A percentile compares a stretch with the other conserved stretches of the same genome.
Conservation (phyloP, 2,329 filamentous ascomycete species). For the Periconia sp. region DNA sequence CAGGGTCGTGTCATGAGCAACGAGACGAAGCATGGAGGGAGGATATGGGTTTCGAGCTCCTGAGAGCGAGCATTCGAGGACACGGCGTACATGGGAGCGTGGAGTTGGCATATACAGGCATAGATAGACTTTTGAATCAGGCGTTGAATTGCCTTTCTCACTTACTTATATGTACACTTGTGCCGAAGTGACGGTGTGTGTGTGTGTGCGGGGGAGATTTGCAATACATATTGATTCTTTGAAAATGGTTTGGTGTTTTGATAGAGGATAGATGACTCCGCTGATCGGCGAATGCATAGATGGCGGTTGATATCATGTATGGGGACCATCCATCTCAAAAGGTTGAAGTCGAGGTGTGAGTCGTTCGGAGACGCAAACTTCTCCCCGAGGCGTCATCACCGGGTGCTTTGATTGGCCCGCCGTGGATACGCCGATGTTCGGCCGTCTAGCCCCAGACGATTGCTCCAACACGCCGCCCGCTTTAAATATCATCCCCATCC, state of each 20-base stretch:
- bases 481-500: conserved; percentile 31
- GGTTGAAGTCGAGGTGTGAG: background rate
- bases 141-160: too few relatives aligned
- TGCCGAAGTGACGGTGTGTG: too few relatives aligned
- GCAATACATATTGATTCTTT: too few relatives aligned
- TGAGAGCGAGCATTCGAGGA: conserved; percentile 26
- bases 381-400: conserved; percentile 18
- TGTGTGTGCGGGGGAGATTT: too few relatives aligned
- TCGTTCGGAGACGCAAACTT: conserved; percentile 18
- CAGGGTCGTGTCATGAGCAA: background rate
- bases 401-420: conserved; percentile 1
- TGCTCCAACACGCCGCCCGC: conserved; percentile 6
- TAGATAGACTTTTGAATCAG: background rate
- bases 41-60: background rate
- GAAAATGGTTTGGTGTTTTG: too few relatives aligned
- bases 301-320: too few relatives aligned
- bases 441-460: conserved; percentile 15
- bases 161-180: too few relatives aligned
- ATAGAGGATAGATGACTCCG: too few relatives aligned
- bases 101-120: conserved; percentile 23
- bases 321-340: too few relatives aligned
- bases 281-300: too few relatives aligned
- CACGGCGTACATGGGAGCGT: conserved; percentile 29
- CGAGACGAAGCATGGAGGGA: background rate
- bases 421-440: conserved; percentile 16